Conservation (phyloP, 1,284 basidiomycete genomes). For the Fomitopsis schrenkii region DNA sequence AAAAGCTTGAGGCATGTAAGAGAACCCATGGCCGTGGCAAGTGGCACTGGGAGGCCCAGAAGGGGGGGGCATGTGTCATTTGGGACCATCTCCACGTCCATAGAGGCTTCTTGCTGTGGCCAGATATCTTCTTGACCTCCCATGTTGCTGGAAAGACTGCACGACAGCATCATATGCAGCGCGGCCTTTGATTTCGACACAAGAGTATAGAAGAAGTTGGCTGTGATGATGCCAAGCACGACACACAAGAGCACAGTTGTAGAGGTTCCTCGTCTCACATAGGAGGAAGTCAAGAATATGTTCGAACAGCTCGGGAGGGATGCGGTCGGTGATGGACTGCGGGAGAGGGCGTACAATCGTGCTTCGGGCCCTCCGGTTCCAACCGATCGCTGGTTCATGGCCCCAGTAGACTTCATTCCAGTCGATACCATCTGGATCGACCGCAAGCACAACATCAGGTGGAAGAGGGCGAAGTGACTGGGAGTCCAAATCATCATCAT, state of each 20-base stretch:
- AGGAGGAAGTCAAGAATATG: not conserved
- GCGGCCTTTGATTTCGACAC: not conserved
- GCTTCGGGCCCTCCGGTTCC: not conserved
- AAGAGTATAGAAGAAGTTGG: not conserved
- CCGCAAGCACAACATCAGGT: too few species aligned
- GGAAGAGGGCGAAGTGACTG: too few species aligned
- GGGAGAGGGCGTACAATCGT: not conserved
- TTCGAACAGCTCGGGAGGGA: not conserved
- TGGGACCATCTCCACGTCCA: too few species aligned
- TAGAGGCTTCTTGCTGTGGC: too few species aligned
- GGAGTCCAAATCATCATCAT: too few species aligned
- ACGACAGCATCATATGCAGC: not conserved
- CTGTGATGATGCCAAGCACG: not conserved
- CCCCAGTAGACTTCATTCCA: not conserved
- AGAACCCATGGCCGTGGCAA: too few species aligned
- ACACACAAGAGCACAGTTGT: not conserved
- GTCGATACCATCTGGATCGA: not conserved
- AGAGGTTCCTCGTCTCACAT: not conserved
- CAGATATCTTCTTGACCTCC: not conserved
- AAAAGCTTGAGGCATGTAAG: not conserved
- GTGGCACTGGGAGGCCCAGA: too few species aligned
- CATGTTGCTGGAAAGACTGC: not conserved
- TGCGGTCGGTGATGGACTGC: not conserved
- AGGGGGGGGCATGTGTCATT: too few species aligned
- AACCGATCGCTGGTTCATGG: too few species aligned